Conservation (phyloP, 2,329 filamentous ascomycete species). For the Trichoderma afroharzianum region DNA sequence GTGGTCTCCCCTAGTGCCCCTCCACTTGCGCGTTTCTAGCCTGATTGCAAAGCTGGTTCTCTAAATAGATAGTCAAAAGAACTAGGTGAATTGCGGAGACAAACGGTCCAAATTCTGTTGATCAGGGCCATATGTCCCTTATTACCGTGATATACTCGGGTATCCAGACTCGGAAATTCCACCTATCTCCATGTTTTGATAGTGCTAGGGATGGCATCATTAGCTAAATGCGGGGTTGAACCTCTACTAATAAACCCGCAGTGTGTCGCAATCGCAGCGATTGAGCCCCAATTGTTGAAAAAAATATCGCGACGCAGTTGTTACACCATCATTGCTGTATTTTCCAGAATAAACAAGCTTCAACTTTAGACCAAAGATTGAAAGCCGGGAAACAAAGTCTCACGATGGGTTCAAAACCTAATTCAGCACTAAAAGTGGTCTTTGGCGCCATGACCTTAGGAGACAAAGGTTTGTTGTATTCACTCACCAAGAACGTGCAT, state of each 20-base stretch:
- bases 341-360: neutral
- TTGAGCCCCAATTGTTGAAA: neutral
- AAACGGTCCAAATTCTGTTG: neutral
- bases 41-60: neutral
- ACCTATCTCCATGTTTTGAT: slow-evolving; percentile 5
- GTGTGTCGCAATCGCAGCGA: neutral
- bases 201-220: slow-evolving; percentile 12
- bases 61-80: neutral
- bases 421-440: slow-evolving; percentile 15
- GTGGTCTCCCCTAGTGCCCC: neutral
- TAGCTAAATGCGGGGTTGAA: slow-evolving; percentile 4
- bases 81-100: neutral
- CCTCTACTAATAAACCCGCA: neutral
- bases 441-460: slow-evolving; percentile 17
- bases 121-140: neutral
- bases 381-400: neutral
- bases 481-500: neutral
- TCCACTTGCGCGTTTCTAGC: neutral
- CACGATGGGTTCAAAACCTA: slow-evolving; percentile 1
- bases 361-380: neutral
- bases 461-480: slow-evolving; percentile 2
- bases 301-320: neutral
- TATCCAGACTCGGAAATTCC: neutral
- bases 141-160: neutral
- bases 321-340: neutral